Conservation (phyloP, 2,329 filamentous ascomycete genomes). For the Hymenoscyphus scutula region DNA sequence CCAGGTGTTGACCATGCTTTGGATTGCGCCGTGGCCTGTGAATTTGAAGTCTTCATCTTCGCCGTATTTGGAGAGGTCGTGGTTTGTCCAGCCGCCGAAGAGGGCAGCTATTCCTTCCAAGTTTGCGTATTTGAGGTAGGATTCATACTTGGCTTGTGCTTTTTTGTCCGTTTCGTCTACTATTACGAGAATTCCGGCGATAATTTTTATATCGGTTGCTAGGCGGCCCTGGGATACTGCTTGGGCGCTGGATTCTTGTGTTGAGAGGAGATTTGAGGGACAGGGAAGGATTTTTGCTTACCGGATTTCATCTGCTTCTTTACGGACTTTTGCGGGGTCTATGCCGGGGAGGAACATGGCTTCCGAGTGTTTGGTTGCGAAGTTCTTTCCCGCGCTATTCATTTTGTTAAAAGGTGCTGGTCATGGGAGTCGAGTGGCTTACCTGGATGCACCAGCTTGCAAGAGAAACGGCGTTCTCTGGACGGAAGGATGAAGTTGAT, state of each 20-base stretch:
- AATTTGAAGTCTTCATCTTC: conserved; percentile 35
- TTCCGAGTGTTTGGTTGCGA: conserved; percentile 67
- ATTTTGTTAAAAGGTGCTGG: too few relatives aligned
- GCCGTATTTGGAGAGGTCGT: conserved; percentile 45
- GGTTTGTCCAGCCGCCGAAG: conserved; percentile 73
- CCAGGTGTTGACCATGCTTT: conserved; percentile 41
- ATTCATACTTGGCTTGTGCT: conserved; percentile 58
- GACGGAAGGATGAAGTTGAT: conserved; percentile 42
- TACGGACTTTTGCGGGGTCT: conserved; percentile 50
- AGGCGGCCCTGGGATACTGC: conserved; percentile 49
- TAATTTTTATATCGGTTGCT: conserved; percentile 39
- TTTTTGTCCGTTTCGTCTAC: conserved; percentile 63
- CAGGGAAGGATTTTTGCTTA: neutral
- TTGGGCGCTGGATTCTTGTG: conserved; percentile 35
- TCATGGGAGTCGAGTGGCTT: neutral
- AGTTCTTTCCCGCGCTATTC: conserved; percentile 54
- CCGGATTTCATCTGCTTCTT: conserved; percentile 40
- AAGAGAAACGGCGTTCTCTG: conserved; percentile 37
- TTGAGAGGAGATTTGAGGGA: neutral
- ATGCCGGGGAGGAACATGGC: conserved; percentile 62
- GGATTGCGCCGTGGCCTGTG: conserved; percentile 42
- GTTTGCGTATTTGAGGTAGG: conserved; percentile 58
- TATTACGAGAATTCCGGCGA: conserved; percentile 43
- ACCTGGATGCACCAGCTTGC: conserved; percentile 63
- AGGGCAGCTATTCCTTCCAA: conserved; percentile 64